A percentile compares a stretch with the other conserved stretches of the same genome.
These are phyloP conservation scores for Ascocoryne sarcoides DNA, from an alignment of 2,329 filamentous ascomycete genomes.

Conservation along the genomic window DNA sequence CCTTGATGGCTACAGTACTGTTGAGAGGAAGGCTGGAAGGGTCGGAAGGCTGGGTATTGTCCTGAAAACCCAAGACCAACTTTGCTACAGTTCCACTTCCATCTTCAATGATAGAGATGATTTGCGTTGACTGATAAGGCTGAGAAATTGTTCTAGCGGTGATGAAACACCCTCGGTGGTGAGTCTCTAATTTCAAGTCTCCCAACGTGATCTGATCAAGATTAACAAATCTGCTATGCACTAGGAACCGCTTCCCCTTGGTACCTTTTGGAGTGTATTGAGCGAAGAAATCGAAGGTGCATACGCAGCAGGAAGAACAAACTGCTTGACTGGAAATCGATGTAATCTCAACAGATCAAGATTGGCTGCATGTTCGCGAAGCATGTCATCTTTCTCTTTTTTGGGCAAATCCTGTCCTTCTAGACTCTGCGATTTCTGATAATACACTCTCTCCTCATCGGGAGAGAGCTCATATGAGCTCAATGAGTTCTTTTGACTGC, in stretches of 20 bases:
- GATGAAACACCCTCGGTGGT: constrained; percentile 14
- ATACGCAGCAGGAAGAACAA: constrained; percentile 7
- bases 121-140: constrained; percentile 8
- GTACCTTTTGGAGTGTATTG: constrained; percentile 7
- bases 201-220: constrained; percentile 9
- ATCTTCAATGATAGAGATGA: constrained; percentile 12
- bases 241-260: neutral
- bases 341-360: constrained; percentile 1
- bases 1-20: constrained; percentile 14
- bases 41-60: neutral
- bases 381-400: constrained; percentile 6
- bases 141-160: constrained; percentile 13
- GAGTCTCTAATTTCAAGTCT: constrained; percentile 12
- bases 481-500: neutral
- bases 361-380: constrained; percentile 7
- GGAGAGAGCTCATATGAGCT: constrained; percentile 11
- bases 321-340: neutral
- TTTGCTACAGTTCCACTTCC: constrained; percentile 5
- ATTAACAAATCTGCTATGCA: neutral
- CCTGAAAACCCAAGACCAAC: constrained; percentile 10
- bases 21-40: constrained; percentile 10
- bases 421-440: constrained; percentile 3
- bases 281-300: constrained; percentile 3
- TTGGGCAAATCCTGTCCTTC: constrained; percentile 3
- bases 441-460: constrained; percentile 4